Conservation (phyloP, 2,329 filamentous ascomycete genomes). For the Ophiostoma sp. region DNA sequence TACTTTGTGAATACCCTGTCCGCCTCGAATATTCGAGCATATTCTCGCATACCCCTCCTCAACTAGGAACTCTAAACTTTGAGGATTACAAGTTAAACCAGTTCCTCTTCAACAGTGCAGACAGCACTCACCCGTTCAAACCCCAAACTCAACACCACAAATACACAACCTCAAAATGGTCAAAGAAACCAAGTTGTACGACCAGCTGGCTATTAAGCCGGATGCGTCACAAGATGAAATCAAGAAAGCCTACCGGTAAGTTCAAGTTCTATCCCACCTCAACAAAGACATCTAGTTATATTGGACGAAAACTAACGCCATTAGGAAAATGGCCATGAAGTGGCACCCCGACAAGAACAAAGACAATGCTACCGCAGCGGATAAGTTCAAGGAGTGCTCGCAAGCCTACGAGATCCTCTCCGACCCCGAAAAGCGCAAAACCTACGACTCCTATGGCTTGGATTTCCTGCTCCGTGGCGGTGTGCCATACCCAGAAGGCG, state of each 20-base stretch:
- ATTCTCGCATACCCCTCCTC: not conserved
- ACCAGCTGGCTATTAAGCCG: slow-evolving; percentile 72
- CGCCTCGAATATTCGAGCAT: not conserved
- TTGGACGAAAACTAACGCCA: slow-evolving; percentile 12
- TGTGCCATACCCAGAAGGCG: slow-evolving; percentile 45
- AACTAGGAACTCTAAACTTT: not conserved
- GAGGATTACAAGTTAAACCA: not conserved
- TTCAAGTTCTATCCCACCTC: not conserved
- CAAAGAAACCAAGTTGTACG: slow-evolving; percentile 61
- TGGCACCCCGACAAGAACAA: slow-evolving; percentile 98
- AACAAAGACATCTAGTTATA: not conserved
- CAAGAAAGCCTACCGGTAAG: slow-evolving; percentile 89
- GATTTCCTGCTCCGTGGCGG: slow-evolving; percentile 86
- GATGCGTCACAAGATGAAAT: slow-evolving; percentile 86
- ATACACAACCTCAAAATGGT: slow-evolving; percentile 31
- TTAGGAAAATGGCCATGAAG: slow-evolving; percentile 79
- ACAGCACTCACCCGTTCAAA: not conserved
- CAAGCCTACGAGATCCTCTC: slow-evolving; percentile 98
- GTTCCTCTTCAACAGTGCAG: not conserved
- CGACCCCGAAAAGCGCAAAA: slow-evolving; percentile 92
- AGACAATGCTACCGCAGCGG: slow-evolving; percentile 73
- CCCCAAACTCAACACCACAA: not conserved
- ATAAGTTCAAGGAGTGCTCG: slow-evolving; percentile 97
- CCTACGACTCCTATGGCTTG: slow-evolving; percentile 90
- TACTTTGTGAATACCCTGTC: not conserved